Evolutionary conservation across 164 flowering plant species (phyloP).

Genomic region (Dillenia suffruticosa): DNA sequence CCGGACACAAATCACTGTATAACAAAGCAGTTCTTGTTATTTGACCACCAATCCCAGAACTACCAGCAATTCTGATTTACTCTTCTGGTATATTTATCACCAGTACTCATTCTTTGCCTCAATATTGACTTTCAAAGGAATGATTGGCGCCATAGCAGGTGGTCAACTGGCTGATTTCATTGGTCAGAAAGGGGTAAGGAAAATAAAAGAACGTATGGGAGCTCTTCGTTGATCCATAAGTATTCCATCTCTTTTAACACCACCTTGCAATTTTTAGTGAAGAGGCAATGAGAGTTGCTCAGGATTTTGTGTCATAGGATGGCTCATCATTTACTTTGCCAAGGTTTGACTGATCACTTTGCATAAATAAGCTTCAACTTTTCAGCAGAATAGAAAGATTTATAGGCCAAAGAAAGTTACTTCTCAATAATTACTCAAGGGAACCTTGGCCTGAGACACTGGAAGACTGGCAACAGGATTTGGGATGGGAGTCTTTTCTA

Average conservation of each 20-base stretch:
- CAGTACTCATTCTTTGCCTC: conserved; percentile 79
- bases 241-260: neutral
- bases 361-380: too few species aligned
- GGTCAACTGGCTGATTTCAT: conserved; percentile 66
- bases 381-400: too few species aligned
- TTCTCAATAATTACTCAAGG: conserved; percentile 29
- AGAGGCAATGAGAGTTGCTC: conserved; percentile 75
- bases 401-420: neutral
- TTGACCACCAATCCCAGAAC: too few species aligned
- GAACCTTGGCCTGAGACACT: conserved; percentile 48
- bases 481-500: conserved; percentile 85
- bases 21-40: too few species aligned
- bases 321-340: conserved; percentile 73
- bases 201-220: neutral
- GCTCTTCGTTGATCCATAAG: neutral
- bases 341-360: conserved; percentile 32
- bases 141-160: conserved; percentile 71
- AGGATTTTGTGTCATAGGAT: conserved; percentile 61
- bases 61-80: neutral
- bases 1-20: too few species aligned
- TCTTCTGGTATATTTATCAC: conserved; percentile 1
- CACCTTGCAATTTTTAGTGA: neutral
- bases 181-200: conserved; percentile 71
- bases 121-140: conserved; percentile 65
- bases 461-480: conserved; percentile 82